Evolutionary conservation across 192 early-diverging fungal species (phyloP).

Genomic region (Neocallimastix lanati): DNA sequence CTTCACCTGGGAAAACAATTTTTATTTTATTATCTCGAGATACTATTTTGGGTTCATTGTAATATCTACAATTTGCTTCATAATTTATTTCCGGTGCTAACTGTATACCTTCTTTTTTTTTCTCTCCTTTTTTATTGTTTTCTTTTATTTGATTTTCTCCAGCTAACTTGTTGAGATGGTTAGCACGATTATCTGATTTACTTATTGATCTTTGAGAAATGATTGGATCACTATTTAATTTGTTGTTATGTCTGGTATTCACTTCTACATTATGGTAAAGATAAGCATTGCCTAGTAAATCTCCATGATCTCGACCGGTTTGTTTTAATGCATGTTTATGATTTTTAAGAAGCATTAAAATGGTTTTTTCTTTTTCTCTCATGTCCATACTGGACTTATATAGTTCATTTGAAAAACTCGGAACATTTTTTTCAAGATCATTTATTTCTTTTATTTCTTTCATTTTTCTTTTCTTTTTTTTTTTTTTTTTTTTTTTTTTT

Average conservation of each 20-base stretch:
- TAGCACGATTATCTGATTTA: neutral
- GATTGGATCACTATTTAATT: no score
- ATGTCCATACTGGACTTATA: neutral
- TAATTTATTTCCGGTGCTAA: neutral
- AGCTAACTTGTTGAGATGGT: neutral
- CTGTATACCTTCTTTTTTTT: neutral
- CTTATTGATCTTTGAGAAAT: no score
- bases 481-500: no score
- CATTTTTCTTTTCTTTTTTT: no score
- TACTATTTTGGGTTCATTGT: neutral
- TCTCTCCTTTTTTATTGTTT: neutral
- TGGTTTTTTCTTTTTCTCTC: neutral
- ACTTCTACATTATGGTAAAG: no score
- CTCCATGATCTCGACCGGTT: neutral
- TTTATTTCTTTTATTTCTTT: neutral
- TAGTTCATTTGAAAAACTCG: neutral
- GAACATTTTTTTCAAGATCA: neutral
- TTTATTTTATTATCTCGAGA: neutral
- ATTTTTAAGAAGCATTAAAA: neutral
- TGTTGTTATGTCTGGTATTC: no score
- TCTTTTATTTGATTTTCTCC: no score
- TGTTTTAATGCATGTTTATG: neutral
- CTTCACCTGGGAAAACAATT: neutral
- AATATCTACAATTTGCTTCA: neutral
- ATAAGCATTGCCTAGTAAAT: no score